Conservation (phyloP, 768 basidiomycete species). For the Jaapia argillacea region DNA sequence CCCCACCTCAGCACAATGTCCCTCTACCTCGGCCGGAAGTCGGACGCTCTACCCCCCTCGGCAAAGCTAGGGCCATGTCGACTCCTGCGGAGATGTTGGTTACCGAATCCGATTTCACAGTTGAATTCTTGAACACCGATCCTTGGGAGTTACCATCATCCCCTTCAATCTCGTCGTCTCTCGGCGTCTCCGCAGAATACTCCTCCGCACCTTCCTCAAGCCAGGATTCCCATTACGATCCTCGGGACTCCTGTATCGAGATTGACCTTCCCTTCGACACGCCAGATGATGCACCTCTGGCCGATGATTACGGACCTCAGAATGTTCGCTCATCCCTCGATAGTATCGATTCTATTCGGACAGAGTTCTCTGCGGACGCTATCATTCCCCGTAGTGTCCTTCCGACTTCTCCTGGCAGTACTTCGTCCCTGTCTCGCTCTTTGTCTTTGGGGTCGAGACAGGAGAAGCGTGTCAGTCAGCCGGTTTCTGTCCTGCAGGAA, state of each 20-base stretch:
- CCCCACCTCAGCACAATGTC: neutral
- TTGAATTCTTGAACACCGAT: too few species aligned
- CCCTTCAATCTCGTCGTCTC: too few species aligned
- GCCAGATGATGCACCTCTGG: neutral
- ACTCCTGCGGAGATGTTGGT: too few species aligned
- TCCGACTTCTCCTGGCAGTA: conserved; percentile 1
- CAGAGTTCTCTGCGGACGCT: conserved; percentile 48
- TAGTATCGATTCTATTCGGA: conserved; percentile 48
- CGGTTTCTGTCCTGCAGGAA: neutral
- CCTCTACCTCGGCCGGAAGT: too few species aligned
- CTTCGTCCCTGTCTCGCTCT: neutral
- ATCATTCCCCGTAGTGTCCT: conserved; percentile 30
- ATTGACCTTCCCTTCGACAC: neutral
- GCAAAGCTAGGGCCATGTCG: too few species aligned
- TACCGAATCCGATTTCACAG: too few species aligned
- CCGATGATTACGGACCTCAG: neutral
- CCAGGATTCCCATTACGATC: neutral
- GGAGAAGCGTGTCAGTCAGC: neutral
- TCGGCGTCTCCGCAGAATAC: neutral
- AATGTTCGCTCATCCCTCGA: conserved; percentile 37
- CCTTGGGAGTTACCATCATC: too few species aligned
- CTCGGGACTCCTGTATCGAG: neutral
- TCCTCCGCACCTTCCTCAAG: neutral
- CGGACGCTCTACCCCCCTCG: too few species aligned
- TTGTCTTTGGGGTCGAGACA: neutral